A percentile compares a stretch with the other conserved stretches of the same genome.
Conservation (phyloP, 2,329 filamentous ascomycete genomes). For the Sarocladiaceae sp. region DNA sequence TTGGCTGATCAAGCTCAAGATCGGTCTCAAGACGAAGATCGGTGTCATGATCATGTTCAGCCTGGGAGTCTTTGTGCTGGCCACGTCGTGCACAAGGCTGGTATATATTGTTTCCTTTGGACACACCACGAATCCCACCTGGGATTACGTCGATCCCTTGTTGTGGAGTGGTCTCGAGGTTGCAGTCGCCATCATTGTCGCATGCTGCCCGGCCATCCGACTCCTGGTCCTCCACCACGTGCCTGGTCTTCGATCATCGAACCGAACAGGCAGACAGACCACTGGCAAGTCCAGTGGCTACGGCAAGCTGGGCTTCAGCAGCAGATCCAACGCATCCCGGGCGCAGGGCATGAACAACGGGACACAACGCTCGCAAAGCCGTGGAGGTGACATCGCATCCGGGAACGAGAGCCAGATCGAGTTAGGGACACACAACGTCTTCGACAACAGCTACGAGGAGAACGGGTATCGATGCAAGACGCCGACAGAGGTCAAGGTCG, state of each 20-base stretch:
- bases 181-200: conserved; percentile 33
- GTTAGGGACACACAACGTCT: conserved; percentile 17
- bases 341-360: background rate
- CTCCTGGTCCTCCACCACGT: conserved; percentile 18
- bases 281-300: background rate
- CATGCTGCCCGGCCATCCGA: conserved; percentile 33
- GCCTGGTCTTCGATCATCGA: background rate
- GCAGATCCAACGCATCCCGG: background rate
- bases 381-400: conserved; percentile 6
- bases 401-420: conserved; percentile 20
- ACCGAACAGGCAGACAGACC: background rate
- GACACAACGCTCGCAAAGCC: background rate
- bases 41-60: conserved; percentile 37
- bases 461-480: conserved; percentile 24
- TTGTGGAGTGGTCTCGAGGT: conserved; percentile 38
- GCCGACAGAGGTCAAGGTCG: conserved; percentile 21
- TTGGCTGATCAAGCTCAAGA: conserved; percentile 29
- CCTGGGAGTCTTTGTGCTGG: conserved; percentile 34
- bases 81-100: conserved; percentile 29
- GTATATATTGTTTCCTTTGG: conserved; percentile 27
- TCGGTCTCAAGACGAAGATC: conserved; percentile 36
- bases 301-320: conserved; percentile 9
- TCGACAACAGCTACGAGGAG: conserved; percentile 13
- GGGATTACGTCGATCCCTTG: conserved; percentile 34
- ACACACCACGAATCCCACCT: conserved; percentile 30